Evolutionary conservation across 1,284 basidiomycete genomes (phyloP), one percentile per base, ranked within the genome.

Genomic region (Tremellales sp.): DNA sequence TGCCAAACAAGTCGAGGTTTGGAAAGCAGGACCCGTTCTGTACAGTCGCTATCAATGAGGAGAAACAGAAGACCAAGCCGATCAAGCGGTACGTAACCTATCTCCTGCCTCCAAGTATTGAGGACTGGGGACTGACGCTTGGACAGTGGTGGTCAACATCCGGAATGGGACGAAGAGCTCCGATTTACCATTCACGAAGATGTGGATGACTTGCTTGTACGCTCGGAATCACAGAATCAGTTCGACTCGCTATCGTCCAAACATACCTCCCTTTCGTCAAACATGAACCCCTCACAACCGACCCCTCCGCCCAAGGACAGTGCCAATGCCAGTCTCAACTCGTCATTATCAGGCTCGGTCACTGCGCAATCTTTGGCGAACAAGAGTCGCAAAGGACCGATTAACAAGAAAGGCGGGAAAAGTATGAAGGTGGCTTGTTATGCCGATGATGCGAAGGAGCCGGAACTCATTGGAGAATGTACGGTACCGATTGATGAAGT

Each of bases 1-100:
- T 96, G 46, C 89, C 89, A 12, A 94, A 96, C 72, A 93, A 93
- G 76, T 81, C 87, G 61, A 84, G 92, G 60, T 92, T 97, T 47
- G 91, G 94, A 58, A 98, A 98, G 74, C 96, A 98, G 74, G 92
- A 97, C 69, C 96, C 96, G 0, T 98, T 93, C 73, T 94, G 91
- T 64, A 78, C 85, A 22, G 80, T 97, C 35, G 77, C 79, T 5
- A 78, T 92, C 51, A 86, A 87, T 63, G 83, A 84, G 40, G 84
- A 90, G 73, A 92, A 84, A 65, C 82, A 84, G 48, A 81, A 86
- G 44, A 93, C 94, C 25, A 87, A 87, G 72, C 83, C 91, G 7
- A 88, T 97, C 73, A 93, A 90, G 70, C 86, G 72, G 70, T 74
- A 48, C 45, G 67, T 49, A 13, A 27, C 7, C 17, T n/a, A 23